Percentiles rank a stretch among this genome's conserved stretches.
phyloP scores from a whole-genome alignment of 371 early-diverging fungal species.

The Catenaria anguillulae region DNA sequence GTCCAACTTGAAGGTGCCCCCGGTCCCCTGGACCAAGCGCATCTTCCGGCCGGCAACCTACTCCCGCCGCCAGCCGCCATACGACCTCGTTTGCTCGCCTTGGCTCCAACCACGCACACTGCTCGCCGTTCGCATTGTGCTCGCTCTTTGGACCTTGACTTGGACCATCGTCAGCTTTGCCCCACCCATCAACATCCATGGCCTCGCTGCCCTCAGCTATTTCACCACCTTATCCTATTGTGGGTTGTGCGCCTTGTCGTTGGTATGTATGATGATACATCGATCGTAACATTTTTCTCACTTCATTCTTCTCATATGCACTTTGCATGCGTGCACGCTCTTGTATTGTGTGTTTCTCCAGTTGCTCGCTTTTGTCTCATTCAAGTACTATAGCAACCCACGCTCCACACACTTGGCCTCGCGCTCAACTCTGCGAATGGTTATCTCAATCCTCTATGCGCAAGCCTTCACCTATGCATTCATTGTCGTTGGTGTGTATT shows the following conservation, averaged over 20 bases:
- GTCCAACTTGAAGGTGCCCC: no score
- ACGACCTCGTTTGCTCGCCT: background rate
- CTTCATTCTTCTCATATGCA: background rate
- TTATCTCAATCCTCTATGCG: background rate
- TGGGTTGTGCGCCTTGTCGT: background rate
- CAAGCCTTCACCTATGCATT: background rate
- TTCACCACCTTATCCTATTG: background rate
- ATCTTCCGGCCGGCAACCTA: background rate
- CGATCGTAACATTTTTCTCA: no score
- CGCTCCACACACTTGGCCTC: no score
- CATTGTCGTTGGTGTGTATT: background rate
- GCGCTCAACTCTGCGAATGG: background rate
- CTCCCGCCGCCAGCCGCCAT: background rate
- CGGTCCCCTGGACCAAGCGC: no score
- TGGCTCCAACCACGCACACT: background rate
- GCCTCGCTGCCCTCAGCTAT: background rate
- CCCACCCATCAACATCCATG: background rate
- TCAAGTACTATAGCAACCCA: no score
- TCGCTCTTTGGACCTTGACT: background rate
- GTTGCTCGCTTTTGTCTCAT: no score
- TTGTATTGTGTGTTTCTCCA: no score
- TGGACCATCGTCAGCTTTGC: background rate
- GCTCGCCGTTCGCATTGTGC: background rate
- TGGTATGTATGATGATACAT: background rate
- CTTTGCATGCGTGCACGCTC: no score